Evolutionary conservation across 2,329 filamentous ascomycete genomes (phyloP).

Genomic region (Fusarium ambrosium): DNA sequence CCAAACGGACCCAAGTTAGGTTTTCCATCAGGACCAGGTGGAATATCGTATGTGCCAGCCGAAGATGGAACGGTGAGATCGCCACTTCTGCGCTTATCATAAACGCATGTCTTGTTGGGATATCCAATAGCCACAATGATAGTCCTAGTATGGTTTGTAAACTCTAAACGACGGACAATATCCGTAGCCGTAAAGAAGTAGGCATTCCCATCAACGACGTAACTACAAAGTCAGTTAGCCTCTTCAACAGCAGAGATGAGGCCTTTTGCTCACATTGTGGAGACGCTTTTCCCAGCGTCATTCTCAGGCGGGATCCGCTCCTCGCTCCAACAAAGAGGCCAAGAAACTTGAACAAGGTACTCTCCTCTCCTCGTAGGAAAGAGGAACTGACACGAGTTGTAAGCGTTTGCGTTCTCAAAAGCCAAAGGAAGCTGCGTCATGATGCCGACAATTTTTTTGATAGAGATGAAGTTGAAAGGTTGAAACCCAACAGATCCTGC

Average conservation of each 20-base stretch:
- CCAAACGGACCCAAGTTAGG: constrained; percentile 47
- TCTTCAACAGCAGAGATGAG: not conserved
- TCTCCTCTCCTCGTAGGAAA: constrained; percentile 38
- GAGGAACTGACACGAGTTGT: constrained; percentile 38
- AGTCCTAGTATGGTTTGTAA: constrained; percentile 40
- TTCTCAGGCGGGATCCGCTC: constrained; percentile 32
- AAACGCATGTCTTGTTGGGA: constrained; percentile 45
- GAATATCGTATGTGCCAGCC: constrained; percentile 34
- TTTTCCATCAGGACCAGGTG: constrained; percentile 37
- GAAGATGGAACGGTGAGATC: constrained; percentile 49
- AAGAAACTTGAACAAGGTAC: constrained; percentile 48
- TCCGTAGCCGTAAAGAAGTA: constrained; percentile 52
- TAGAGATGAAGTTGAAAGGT: not conserved
- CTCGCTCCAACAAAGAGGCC: constrained; percentile 46
- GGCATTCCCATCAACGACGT: constrained; percentile 53
- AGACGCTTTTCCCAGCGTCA: constrained; percentile 29
- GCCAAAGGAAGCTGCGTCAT: constrained; percentile 21
- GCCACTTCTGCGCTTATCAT: constrained; percentile 44
- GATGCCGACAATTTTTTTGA: not conserved
- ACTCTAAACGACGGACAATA: constrained; percentile 43
- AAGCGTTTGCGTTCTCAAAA: constrained; percentile 17
- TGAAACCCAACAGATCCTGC: not conserved
- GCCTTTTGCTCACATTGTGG: constrained; percentile 46
- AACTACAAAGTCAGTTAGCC: constrained; percentile 32
- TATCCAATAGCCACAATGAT: constrained; percentile 53